Percentiles rank a stretch among this genome's conserved stretches.
phyloP scores from a whole-genome alignment of 768 basidiomycete species.

The Tephrocybe sp. region DNA sequence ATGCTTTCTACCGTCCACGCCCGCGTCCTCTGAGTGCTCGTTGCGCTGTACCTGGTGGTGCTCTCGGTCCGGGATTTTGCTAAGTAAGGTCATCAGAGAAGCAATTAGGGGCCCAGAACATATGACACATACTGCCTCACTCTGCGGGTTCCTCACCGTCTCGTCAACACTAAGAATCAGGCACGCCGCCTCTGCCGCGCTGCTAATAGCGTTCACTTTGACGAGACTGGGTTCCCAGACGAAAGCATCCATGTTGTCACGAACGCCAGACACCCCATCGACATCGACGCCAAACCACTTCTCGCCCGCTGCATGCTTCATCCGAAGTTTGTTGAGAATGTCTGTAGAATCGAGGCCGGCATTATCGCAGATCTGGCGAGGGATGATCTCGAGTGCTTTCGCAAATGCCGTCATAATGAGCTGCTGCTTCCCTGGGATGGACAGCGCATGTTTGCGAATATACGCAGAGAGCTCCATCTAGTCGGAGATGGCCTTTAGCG shows the following conservation, averaged over 20 bases:
- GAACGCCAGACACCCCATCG: slow-evolving; percentile 82
- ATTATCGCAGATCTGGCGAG: slow-evolving; percentile 97
- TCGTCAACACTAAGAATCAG: slow-evolving; percentile 95
- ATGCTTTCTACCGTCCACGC: slow-evolving; percentile 61
- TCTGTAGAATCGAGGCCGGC: slow-evolving; percentile 98
- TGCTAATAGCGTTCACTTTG: slow-evolving; percentile 92
- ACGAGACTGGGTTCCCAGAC: slow-evolving; percentile 98
- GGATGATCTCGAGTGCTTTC: slow-evolving; percentile 95
- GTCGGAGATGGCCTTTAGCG: background rate
- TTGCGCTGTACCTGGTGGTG: slow-evolving; percentile 89
- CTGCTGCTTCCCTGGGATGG: slow-evolving; percentile 94
- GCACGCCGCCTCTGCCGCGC: slow-evolving; percentile 95
- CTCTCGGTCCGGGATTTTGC: slow-evolving; percentile 82
- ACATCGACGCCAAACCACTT: slow-evolving; percentile 95
- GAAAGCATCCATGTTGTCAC: slow-evolving; percentile 96
- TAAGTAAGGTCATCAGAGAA: no score
- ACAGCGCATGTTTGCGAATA: slow-evolving; percentile 85
- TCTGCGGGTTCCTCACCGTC: slow-evolving; percentile 94
- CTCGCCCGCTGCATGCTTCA: slow-evolving; percentile 89
- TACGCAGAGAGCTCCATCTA: slow-evolving; percentile 98
- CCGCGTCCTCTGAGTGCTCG: slow-evolving; percentile 85
- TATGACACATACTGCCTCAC: slow-evolving; percentile 67
- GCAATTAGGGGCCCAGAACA: no score
- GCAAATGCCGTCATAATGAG: slow-evolving; percentile 94
- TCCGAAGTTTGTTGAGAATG: slow-evolving; percentile 93